phyloP scores from a whole-genome alignment of 805 yeast species.

The Candida mattraensis region DNA sequence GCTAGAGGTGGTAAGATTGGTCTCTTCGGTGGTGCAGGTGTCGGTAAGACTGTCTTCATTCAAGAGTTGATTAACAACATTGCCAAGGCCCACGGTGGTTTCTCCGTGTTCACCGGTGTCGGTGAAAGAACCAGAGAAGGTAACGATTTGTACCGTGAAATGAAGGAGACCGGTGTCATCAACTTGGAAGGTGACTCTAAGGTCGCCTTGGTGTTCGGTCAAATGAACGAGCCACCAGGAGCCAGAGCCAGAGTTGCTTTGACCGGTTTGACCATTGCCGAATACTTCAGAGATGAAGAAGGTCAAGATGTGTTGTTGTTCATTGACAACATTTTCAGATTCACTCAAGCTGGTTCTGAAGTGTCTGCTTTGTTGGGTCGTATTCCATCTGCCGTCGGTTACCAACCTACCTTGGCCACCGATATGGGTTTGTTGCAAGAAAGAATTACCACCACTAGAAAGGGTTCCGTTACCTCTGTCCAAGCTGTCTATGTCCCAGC shows the following conservation, averaged over 20 bases:
- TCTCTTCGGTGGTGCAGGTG: conserved; percentile 99
- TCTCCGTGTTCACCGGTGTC: conserved; percentile 99
- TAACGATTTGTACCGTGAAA: conserved; percentile 99
- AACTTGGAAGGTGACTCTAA: conserved; percentile 99
- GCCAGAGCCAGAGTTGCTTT: conserved; percentile 99
- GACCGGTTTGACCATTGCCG: conserved; percentile 99
- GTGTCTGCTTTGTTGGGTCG: conserved; percentile 99
- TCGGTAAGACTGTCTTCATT: conserved; percentile 99
- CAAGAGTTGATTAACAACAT: conserved; percentile 99
- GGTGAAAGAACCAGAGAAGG: conserved; percentile 99
- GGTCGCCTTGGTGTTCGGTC: conserved; percentile 99
- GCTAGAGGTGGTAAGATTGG: conserved; percentile 99
- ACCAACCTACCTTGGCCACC: conserved; percentile 99
- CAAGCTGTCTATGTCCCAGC: conserved; percentile 99
- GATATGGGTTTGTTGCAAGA: conserved; percentile 99
- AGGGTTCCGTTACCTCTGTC: conserved; percentile 99
- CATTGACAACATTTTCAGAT: conserved; percentile 99
- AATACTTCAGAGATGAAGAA: conserved; percentile 99
- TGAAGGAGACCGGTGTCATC: conserved; percentile 99
- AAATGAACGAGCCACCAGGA: conserved; percentile 99
- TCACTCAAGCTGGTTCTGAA: conserved; percentile 99
- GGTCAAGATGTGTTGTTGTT: conserved; percentile 99
- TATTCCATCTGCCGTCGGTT: conserved; percentile 99
- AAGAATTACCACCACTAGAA: conserved; percentile 99
- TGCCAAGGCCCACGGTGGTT: conserved; percentile 99